These are phyloP conservation scores for Kodamaea fukazawae DNA, from an alignment of 805 yeast genomes.

Conservation along the genomic window DNA sequence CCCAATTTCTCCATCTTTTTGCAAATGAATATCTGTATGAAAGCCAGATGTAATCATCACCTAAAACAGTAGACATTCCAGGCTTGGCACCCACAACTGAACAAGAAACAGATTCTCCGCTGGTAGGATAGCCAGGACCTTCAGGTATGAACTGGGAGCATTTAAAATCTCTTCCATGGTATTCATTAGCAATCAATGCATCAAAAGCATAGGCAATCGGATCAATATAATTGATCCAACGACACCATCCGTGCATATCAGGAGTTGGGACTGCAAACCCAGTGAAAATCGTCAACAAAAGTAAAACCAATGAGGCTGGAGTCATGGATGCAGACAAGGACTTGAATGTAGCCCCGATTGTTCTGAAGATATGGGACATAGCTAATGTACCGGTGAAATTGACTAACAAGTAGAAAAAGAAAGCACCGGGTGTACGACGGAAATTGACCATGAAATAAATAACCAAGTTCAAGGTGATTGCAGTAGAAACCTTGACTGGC, in stretches of 20 bases:
- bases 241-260: constrained; percentile 59
- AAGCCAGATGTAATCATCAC: constrained; percentile 28
- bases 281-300: constrained; percentile 48
- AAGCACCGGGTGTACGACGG: constrained; percentile 21
- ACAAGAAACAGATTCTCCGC: constrained; percentile 17
- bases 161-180: constrained; percentile 41
- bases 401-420: constrained; percentile 25
- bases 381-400: constrained; percentile 18
- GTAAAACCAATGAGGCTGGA: constrained; percentile 51
- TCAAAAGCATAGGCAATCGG: constrained; percentile 60
- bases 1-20: constrained; percentile 57
- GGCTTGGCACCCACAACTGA: constrained; percentile 19
- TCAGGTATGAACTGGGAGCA: constrained; percentile 52
- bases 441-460: constrained; percentile 28
- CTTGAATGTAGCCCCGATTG: constrained; percentile 15
- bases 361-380: constrained; percentile 39
- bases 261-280: constrained; percentile 60
- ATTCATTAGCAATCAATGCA: constrained; percentile 56
- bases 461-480: constrained; percentile 32
- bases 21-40: constrained; percentile 41
- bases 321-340: constrained; percentile 56
- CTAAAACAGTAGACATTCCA: constrained; percentile 21
- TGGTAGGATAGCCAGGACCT: constrained; percentile 29
- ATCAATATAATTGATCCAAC: constrained; percentile 61
- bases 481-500: constrained; percentile 51